Conservation (phyloP, 257 asterid genomes). For the Solanum corneliomulleri region DNA sequence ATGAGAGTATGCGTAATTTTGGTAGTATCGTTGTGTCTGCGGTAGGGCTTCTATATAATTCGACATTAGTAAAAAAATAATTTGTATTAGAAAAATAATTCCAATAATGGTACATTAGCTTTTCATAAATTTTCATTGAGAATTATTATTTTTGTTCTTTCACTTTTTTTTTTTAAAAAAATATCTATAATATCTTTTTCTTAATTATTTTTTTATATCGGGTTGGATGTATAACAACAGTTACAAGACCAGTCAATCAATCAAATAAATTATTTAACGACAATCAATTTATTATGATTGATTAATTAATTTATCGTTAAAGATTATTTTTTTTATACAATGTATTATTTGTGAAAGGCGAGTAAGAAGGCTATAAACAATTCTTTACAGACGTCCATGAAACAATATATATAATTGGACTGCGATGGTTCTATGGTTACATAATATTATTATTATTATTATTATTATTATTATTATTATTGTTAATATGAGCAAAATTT, state of each 20-base stretch:
- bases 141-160: neutral
- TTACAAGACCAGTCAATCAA: neutral
- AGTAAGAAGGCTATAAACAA: no score
- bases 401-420: no score
- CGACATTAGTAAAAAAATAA: neutral
- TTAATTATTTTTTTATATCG: neutral
- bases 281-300: no score
- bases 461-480: no score
- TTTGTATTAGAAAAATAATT: neutral
- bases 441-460: no score
- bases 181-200: neutral
- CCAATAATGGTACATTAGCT: neutral
- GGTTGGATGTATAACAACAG: neutral
- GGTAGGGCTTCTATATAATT: neutral
- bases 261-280: neutral
- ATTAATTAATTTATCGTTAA: no score
- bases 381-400: no score
- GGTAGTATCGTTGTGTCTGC: neutral
- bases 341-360: no score
- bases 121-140: neutral
- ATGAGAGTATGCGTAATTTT: neutral
- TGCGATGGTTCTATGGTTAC: no score
- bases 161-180: neutral
- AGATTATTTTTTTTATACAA: no score
- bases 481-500: no score